Evolutionary conservation across 2,329 filamentous ascomycete genomes (phyloP).

Genomic region (Falciphora oryzae): DNA sequence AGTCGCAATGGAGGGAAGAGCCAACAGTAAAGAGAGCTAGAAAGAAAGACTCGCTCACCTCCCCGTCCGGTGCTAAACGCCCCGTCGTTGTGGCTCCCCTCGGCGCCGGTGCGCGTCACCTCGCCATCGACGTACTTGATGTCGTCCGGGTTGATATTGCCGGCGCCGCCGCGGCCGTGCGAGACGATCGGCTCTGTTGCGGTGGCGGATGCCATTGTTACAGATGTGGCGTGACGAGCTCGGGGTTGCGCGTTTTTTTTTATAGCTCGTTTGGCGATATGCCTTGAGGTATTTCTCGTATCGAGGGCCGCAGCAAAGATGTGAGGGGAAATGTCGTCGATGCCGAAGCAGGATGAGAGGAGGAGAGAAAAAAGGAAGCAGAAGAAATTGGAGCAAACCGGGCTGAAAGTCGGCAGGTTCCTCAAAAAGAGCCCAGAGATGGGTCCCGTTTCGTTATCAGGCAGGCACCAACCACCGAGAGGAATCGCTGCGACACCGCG

Average conservation of each 20-base stretch:
- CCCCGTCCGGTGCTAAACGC: conserved; percentile 54
- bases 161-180: conserved; percentile 55
- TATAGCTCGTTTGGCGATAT: no score
- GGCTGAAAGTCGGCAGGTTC: not conserved
- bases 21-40: not conserved
- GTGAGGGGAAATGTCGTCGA: not conserved
- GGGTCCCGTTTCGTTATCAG: not conserved
- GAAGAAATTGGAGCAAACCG: not conserved
- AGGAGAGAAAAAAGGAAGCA: not conserved
- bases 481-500: no score
- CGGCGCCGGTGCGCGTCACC: conserved; percentile 48
- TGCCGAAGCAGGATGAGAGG: not conserved
- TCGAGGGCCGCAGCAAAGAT: no score
- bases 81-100: conserved; percentile 52
- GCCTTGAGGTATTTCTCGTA: not conserved
- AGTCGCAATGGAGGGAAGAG: not conserved
- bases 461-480: not conserved
- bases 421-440: not conserved
- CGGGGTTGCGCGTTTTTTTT: no score
- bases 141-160: conserved; percentile 54
- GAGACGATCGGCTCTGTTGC: conserved; percentile 40
- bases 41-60: conserved; percentile 33
- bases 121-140: conserved; percentile 58
- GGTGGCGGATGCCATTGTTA: conserved; percentile 22
- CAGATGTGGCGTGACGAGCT: not conserved